Evolutionary conservation across 31 red algal species (phyloP), one percentile per base, ranked within the genome.

Genomic region (Porphyra umbilicalis): DNA sequence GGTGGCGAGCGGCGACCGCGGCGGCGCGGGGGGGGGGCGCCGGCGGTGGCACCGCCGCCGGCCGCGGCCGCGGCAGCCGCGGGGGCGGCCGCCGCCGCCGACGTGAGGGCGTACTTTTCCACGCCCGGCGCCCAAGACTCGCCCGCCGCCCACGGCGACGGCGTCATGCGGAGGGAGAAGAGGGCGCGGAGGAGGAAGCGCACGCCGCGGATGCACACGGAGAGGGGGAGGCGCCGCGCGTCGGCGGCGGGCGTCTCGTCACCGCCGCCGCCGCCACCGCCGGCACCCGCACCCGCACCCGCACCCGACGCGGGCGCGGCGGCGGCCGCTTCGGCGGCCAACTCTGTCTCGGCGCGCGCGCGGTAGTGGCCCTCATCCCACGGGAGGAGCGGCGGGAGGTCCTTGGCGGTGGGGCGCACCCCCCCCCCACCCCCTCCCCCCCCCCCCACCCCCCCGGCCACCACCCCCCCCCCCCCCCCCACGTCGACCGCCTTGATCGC

Each of bases 111-210:
- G 57, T n/a, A 71, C 57, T 71, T 71, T n/a, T 71, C 57, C 0
- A 71, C 57, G 57, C 57, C 57, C 2, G 57, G 57, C 20, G 57
- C 57, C 57, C 57, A 71, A 18, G 57, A 18, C 57, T 71, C 57
- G 57, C 57, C 57, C 57, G 57, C 25, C 57, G 25, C 57, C 57
- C 57, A 71, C 0, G 6, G 25, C 11, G 30, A 18, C 3, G 25
- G 57, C 20, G 57, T 71, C 57, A 71, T 71, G 57, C 57, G 57
- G 4, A 71, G 57, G 57, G 57, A 71, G 57, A 71, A 71, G 18
- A 71, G 57, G 57, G 57, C 57, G 57, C 57, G 57, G 57, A 71
- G 57, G 57, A 71, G 57, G 57, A 71, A 71, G 57, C 57, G 57
- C 57, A 71, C 57, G 57, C 57, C 57, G 14, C 57, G 57, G 25